These are phyloP conservation scores for Leishmania gerbilli DNA, from an alignment of 208 protist genomes.

Conservation along the genomic window DNA sequence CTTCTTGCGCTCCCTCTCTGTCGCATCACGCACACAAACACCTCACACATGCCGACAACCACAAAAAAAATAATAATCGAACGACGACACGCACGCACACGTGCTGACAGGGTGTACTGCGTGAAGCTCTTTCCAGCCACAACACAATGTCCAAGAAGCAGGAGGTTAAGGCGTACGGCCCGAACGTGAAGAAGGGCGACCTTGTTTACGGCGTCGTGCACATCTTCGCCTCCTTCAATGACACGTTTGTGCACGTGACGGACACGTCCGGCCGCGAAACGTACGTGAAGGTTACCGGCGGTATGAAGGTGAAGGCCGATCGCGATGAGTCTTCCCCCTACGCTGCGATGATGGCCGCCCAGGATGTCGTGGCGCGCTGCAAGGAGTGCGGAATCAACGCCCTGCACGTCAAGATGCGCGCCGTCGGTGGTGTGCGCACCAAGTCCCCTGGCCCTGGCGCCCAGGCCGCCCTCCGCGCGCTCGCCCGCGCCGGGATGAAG, in stretches of 20 bases:
- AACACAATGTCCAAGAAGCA: slow-evolving; percentile 95
- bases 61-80: not conserved
- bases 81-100: not conserved
- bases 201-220: slow-evolving; percentile 99
- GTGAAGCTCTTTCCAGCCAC: slow-evolving; percentile 6
- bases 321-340: slow-evolving; percentile 99
- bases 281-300: slow-evolving; percentile 98
- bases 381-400: slow-evolving; percentile 99
- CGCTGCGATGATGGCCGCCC: slow-evolving; percentile 99
- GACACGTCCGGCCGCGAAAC: slow-evolving; percentile 99
- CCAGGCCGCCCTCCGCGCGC: slow-evolving; percentile 99
- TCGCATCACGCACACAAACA: not conserved
- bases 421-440: slow-evolving; percentile 98
- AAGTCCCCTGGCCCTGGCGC: slow-evolving; percentile 99
- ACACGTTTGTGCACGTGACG: slow-evolving; percentile 99
- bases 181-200: slow-evolving; percentile 85
- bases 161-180: slow-evolving; percentile 91
- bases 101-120: slow-evolving; percentile 7
- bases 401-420: slow-evolving; percentile 99
- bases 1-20: not conserved
- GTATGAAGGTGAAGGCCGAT: slow-evolving; percentile 99
- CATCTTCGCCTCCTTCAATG: slow-evolving; percentile 98
- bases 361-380: slow-evolving; percentile 98
- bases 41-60: not conserved
- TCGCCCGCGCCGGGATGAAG: slow-evolving; percentile 99